Evolutionary conservation across 164 flowering plant genomes (phyloP), one percentile per base, ranked within the genome.

Genomic region (Piper longum): DNA sequence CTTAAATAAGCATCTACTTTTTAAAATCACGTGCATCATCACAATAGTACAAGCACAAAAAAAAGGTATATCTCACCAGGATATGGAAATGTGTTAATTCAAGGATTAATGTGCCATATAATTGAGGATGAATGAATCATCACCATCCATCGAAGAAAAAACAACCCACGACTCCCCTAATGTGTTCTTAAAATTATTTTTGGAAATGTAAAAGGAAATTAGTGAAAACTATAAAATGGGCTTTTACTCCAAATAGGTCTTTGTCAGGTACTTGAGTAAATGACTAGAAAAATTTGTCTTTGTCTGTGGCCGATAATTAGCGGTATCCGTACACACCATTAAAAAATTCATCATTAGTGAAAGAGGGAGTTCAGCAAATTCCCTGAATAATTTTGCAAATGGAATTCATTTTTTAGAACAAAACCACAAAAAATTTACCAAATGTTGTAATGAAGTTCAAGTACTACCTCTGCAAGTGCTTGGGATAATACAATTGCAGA

Each of bases 231-330:
- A 62, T 4, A 12, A 18, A 51, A 57, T 17, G 60, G 60, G 14
- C 41, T 76, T 89, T 77, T 78, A 54, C 96, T 92, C 92, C 17
- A 89, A 75, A 81, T 81, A 86, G 62, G 80, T 76, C 68, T 69
- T 58, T 48, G 86, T 75, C 42, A 89, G 90, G 78, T 85, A 81
- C 73, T 85, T 85, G 59, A 85, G 90, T 0, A 92, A 83, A 74
- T 85, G 86, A 78, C 92, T 85, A 44, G 71, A 72, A 55, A 82
- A 58, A 71, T 85, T 89, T 60, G 92, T 85, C 72, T 85, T 86
- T 85, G 83, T 82, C 71, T 85, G 68, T 14, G 90, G 90, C 40
- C 36, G 82, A 64, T 86, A 86, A 63, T 73, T 77, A 66, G 90
- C 86, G 56, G 96, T 86, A 71, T 86, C 96, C 79, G 92, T 86